Conservation (phyloP, 208 protist species). For the Acanthamoeba royreba region DNA sequence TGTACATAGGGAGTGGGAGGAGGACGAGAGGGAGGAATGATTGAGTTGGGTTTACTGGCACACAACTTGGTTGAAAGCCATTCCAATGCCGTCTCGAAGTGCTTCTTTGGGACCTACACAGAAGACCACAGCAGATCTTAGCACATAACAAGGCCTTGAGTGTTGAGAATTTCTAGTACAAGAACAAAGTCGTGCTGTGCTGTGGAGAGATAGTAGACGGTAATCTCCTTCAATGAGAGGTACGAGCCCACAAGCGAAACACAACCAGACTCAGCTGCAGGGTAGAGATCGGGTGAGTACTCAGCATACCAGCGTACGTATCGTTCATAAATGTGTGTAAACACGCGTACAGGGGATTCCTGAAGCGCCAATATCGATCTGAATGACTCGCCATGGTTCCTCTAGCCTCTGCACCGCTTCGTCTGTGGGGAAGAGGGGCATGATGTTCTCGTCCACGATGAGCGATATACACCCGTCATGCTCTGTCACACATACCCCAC, state of each 20-base stretch:
- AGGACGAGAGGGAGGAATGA: not conserved
- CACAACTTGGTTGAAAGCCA: not conserved
- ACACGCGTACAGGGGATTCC: conserved; percentile 4
- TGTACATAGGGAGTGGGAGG: conserved; percentile 23
- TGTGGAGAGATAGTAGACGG: conserved; percentile 43
- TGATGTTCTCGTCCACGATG: conserved; percentile 15
- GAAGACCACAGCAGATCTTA: not conserved
- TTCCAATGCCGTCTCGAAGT: conserved; percentile 11
- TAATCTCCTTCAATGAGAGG: not conserved
- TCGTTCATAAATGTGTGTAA: not conserved
- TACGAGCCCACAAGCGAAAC: not conserved
- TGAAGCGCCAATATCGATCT: not conserved
- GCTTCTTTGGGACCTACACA: not conserved
- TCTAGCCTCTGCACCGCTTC: not conserved
- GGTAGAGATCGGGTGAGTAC: not conserved
- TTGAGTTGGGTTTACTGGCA: not conserved
- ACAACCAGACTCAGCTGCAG: not conserved
- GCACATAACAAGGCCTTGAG: not conserved
- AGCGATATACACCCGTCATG: not conserved
- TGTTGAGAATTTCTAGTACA: not conserved
- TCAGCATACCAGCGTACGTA: not conserved
- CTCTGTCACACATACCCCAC: no score
- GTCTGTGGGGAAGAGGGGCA: conserved; percentile 12
- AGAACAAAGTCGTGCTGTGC: conserved; percentile 40
- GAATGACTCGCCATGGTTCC: conserved; percentile 24